A percentile compares a stretch with the other conserved stretches of the same genome.
Evolutionary conservation across 305 asterid species (phyloP).

Genomic region (Fraxinus ornus): DNA sequence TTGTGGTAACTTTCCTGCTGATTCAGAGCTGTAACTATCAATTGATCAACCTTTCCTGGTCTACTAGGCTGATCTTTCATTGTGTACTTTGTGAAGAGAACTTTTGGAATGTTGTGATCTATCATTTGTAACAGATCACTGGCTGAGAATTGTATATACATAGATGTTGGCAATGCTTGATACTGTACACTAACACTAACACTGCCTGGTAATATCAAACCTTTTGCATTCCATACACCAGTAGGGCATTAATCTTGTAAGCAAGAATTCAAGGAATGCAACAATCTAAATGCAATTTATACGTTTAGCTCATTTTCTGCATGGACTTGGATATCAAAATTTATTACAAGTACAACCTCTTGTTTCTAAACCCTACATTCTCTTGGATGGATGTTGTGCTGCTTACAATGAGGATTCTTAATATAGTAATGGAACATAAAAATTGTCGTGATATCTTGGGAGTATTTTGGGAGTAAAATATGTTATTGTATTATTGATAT

Average conservation of each 20-base stretch:
- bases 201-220: neutral
- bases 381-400: neutral
- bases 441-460: too few species aligned
- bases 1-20: neutral
- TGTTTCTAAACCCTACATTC: neutral
- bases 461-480: too few species aligned
- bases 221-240: neutral
- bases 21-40: slow-evolving; percentile 14
- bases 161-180: neutral
- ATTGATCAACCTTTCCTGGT: neutral
- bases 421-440: neutral
- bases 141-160: slow-evolving; percentile 6
- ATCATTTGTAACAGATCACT: slow-evolving; percentile 5
- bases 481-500: too few species aligned
- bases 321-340: neutral
- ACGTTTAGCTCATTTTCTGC: neutral
- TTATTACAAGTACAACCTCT: neutral
- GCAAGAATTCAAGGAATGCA: neutral
- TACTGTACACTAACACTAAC: neutral
- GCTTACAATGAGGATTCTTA: neutral
- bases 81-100: neutral
- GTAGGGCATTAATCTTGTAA: neutral
- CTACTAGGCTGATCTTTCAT: slow-evolving; percentile 4
- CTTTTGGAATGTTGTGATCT: neutral
- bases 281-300: neutral